Base-by-base conservation (phyloP, 164 flowering plant genomes). In the Magnolia officinalis region DNA sequence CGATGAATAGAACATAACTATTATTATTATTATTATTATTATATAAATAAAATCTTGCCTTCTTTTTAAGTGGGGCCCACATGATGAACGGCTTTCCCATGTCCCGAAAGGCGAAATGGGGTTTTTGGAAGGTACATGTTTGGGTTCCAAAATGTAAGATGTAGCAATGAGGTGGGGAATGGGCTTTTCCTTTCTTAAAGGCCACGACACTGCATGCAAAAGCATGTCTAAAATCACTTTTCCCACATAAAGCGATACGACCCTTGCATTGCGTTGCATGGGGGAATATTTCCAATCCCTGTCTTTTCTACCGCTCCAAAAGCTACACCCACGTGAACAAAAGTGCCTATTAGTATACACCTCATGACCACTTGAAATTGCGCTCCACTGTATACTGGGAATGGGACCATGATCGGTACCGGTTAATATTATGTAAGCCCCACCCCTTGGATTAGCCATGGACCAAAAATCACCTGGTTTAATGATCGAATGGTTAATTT, bases 211-310 rank as follows among this genome's bases (percentile, higher is more conserved):
- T 76, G 78, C 50, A 67, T 50, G 45, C 24, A 70, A 65, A 64
- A 37, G 75, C 52, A 65, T 65, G 29, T 65, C 31, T 11, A 14
- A 11, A 21, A 21, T 24, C 68, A 11, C 85, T 85, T 87, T 71
- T 82, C 74, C 69, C 14, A 3, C 45, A 37, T 80, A 82, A 82
- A 84, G 85, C 72, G 67, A 73, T 81, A 74, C 70, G 71, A 76
- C 61, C 64, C 65, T 77, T 20, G 67, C 70, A 10, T 37, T 37
- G 45, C 45, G 45, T 37, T 81, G 85, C 85, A 82, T 81, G 83
- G 81, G 72, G 78, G 85, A 82, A 80, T 84, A 77, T 82, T 80
- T 76, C 81, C 79, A 37, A 72, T 71, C 76, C 75, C 78, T 80
- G 81, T 80, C 78, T 80, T 80, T 80, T 78, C 78, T 78, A 52